These are phyloP conservation scores for Cantharellus anzutake DNA, from an alignment of 768 basidiomycete genomes.

Conservation along the genomic window DNA sequence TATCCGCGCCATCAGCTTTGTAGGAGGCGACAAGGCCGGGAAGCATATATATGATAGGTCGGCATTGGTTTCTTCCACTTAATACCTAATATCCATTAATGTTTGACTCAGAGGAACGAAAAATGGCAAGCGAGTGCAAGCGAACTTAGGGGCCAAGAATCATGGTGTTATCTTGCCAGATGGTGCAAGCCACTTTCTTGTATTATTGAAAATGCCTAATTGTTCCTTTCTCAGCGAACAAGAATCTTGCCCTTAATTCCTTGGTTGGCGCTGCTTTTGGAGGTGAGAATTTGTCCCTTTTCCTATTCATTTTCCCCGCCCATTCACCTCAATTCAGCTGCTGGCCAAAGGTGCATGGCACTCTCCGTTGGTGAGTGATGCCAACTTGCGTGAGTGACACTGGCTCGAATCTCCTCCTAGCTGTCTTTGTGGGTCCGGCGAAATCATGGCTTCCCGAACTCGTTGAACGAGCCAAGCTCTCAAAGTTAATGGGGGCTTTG, in stretches of 20 bases:
- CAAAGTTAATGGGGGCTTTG: constrained; percentile 81
- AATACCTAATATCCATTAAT: not conserved
- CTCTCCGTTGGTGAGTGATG: constrained; percentile 57
- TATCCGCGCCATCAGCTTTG: constrained; percentile 92
- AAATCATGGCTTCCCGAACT: constrained; percentile 69
- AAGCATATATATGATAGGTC: constrained; percentile 84
- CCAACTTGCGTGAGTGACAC: not conserved
- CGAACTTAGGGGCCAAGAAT: constrained; percentile 92
- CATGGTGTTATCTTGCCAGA: constrained; percentile 89
- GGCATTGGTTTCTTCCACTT: not conserved
- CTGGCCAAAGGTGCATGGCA: constrained; percentile 96
- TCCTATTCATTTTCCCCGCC: constrained; percentile 16
- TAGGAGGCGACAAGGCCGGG: constrained; percentile 85
- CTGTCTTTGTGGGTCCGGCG: constrained; percentile 58
- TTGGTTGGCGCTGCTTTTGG: constrained; percentile 90
- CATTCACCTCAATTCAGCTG: constrained; percentile 26
- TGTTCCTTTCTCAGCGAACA: constrained; percentile 38
- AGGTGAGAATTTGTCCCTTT: constrained; percentile 9
- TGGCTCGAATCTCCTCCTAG: constrained; percentile 7
- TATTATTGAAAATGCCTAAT: not conserved
- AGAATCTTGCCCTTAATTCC: constrained; percentile 79
- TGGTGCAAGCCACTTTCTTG: constrained; percentile 29
- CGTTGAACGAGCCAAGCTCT: constrained; percentile 59
- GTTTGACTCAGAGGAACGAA: constrained; percentile 36
- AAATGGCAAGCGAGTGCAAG: constrained; percentile 74